These are phyloP conservation scores for Jimgerdemannia flammicorona DNA, from an alignment of 192 early-diverging fungal genomes.

Conservation along the genomic window DNA sequence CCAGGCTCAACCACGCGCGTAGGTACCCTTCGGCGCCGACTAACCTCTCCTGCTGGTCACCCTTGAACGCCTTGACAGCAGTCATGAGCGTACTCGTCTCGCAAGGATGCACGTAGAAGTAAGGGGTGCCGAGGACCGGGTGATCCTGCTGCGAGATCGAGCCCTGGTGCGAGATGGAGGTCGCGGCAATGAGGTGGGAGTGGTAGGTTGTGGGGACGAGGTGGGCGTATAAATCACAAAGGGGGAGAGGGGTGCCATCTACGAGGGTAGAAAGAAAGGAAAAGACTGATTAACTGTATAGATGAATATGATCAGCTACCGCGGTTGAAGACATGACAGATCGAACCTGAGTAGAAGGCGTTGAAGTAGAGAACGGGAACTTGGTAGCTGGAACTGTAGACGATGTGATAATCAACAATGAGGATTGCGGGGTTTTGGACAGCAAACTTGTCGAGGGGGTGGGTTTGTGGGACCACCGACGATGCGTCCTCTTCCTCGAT, in stretches of 20 bases:
- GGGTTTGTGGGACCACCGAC: neutral
- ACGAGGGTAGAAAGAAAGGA: neutral
- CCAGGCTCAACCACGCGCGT: neutral
- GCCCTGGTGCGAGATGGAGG: neutral
- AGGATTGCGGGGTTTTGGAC: slow-evolving; percentile 6
- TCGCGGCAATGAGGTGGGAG: neutral
- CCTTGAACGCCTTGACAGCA: slow-evolving; percentile 4
- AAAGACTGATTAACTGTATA: neutral
- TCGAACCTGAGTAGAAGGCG: slow-evolving; percentile 40
- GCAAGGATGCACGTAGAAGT: slow-evolving; percentile 62
- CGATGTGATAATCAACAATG: slow-evolving; percentile 50
- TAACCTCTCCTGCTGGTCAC: neutral
- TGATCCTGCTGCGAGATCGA: slow-evolving; percentile 43
- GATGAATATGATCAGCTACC: neutral
- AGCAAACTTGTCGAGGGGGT: neutral
- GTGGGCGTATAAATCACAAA: neutral
- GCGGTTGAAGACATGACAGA: neutral
- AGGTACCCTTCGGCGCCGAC: neutral
- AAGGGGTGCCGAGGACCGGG: slow-evolving; percentile 47
- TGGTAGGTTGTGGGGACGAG: neutral
- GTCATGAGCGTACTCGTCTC: slow-evolving; percentile 51
- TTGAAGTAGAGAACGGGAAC: slow-evolving; percentile 61
- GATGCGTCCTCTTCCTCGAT: neutral
- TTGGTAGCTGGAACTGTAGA: slow-evolving; percentile 55
- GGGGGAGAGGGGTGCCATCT: neutral